Evolutionary conservation across 1,139 yeast genomes (phyloP), one percentile per base, ranked within the genome.

Genomic region (Suhomyces chickasaworum): DNA sequence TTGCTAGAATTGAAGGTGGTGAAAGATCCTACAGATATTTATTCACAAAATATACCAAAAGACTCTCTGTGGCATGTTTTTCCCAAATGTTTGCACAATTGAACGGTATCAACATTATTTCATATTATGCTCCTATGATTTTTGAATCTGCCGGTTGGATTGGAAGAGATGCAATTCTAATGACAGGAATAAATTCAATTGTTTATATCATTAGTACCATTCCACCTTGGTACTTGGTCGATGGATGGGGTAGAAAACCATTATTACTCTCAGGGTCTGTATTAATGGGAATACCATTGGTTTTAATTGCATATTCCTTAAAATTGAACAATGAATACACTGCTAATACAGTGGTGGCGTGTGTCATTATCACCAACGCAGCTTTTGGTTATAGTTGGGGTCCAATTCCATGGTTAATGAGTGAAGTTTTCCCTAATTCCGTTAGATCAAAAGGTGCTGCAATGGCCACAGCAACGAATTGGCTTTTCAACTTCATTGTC

Each of bases 141-240:
- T 91, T 90, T 65, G 97, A 89, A 64, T 88, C 88, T 59, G 97
- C 97, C 2, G 97, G 97, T 21, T 90, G 97, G 97, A 68, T 78
- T 12, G 97, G 97, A 21, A 74, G 96, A 52, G 81, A 82, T 56
- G 97, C 97, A 2, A 81, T 90, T 51, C 77, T 89, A 50, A 89
- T 90, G 96, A 89, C 97, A 0, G 97, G 97, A n/a, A 76, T 88
- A 54, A 91, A 90, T 63, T 81, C 90, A 3, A 59, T 90, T 16
- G 77, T 90, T 38, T 91, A 90, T 64, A 78, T 89, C 12, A 56
- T 77, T 7, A 80, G 91, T 38, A 89, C 97, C 0, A 71, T 91
- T 31, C 93, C 96, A 3, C 96, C 97, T 0, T 90, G 97, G 97
- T 84, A 83, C 63, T 71, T 89, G 36, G 93, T 90, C 23, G 98